phyloP scores from a whole-genome alignment of 805 yeast species.

The Starmera caribaea region DNA sequence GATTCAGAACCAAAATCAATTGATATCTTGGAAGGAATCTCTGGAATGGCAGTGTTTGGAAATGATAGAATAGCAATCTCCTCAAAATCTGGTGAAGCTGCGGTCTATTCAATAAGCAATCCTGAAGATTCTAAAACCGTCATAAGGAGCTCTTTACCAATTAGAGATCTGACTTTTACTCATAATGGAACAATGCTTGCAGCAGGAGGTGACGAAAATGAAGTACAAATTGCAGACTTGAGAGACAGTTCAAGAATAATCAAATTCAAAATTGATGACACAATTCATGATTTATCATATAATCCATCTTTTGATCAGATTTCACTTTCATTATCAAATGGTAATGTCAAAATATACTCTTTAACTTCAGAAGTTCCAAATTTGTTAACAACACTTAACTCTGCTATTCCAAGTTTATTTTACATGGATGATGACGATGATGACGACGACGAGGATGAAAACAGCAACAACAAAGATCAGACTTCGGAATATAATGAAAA shows the following conservation, averaged over 20 bases:
- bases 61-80: slow-evolving; percentile 13
- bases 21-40: slow-evolving; percentile 14
- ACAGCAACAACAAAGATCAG: slow-evolving; percentile 29
- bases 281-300: slow-evolving; percentile 45
- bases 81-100: slow-evolving; percentile 16
- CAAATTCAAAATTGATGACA: slow-evolving; percentile 37
- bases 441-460: slow-evolving; percentile 19
- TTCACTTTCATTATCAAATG: slow-evolving; percentile 50
- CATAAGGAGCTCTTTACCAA: slow-evolving; percentile 19
- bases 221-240: slow-evolving; percentile 38
- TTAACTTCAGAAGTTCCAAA: slow-evolving; percentile 45
- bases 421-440: slow-evolving; percentile 34
- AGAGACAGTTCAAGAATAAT: slow-evolving; percentile 17
- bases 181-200: slow-evolving; percentile 51
- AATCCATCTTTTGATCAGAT: slow-evolving; percentile 46
- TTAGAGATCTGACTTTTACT: slow-evolving; percentile 45
- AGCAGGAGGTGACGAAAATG: slow-evolving; percentile 61
- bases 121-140: slow-evolving; percentile 6
- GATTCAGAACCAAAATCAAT: slow-evolving; percentile 16
- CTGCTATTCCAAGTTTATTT: slow-evolving; percentile 29
- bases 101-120: slow-evolving; percentile 12
- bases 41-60: slow-evolving; percentile 8
- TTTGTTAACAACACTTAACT: slow-evolving; percentile 33
- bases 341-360: slow-evolving; percentile 44
- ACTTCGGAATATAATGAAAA: slow-evolving; percentile 21